A percentile compares a stretch with the other conserved stretches of the same genome.
phyloP scores from a whole-genome alignment of 805 yeast genomes.

The Saccharomycopsis javanensis region DNA sequence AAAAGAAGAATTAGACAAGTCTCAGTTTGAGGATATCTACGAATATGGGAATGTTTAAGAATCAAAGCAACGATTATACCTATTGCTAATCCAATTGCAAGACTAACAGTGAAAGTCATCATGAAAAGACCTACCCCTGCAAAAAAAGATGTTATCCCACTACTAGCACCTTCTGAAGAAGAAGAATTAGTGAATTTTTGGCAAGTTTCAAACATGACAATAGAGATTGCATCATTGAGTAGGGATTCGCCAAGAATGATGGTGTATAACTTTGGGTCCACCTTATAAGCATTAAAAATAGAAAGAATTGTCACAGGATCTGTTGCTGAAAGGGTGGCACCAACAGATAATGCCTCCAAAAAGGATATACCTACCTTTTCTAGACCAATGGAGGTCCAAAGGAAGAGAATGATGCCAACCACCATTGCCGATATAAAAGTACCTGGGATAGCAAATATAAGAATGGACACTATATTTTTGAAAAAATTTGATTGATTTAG shows the following conservation, averaged over 20 bases:
- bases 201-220: constrained; percentile 98
- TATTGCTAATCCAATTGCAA: constrained; percentile 78
- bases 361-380: constrained; percentile 84
- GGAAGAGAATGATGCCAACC: constrained; percentile 73
- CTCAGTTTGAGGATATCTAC: constrained; percentile 95
- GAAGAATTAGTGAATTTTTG: constrained; percentile 50
- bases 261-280: constrained; percentile 94
- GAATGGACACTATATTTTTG: constrained; percentile 79
- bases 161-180: constrained; percentile 52
- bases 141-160: constrained; percentile 48
- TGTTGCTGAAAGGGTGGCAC: constrained; percentile 96
- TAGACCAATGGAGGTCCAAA: constrained; percentile 87
- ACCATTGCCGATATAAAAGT: constrained; percentile 89
- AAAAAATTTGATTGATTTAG: constrained; percentile 93
- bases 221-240: constrained; percentile 93
- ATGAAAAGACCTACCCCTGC: constrained; percentile 91
- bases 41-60: constrained; percentile 82
- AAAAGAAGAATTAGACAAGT: constrained; percentile 82
- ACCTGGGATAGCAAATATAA: constrained; percentile 94
- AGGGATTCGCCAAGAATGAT: constrained; percentile 95
- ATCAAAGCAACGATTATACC: constrained; percentile 86
- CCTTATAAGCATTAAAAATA: constrained; percentile 94
- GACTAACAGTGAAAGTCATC: constrained; percentile 85
- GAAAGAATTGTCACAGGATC: constrained; percentile 97
- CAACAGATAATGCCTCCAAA: constrained; percentile 95